Evolutionary conservation across 331 rosid species (phyloP), one percentile per base, ranked within the genome.

Genomic region (Ulmus americana): DNA sequence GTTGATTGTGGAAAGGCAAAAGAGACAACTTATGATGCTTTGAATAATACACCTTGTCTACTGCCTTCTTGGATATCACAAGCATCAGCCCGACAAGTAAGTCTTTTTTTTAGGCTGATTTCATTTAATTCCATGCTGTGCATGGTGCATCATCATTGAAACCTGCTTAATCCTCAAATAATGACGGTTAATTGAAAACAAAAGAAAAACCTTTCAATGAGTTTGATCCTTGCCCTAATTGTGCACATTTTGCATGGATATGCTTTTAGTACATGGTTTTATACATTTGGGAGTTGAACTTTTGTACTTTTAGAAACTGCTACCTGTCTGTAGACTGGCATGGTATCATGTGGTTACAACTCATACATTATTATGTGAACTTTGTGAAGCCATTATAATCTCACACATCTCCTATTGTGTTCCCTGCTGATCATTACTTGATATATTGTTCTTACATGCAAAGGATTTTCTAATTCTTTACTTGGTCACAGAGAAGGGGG

Each of bases 1-100:
- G 81, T 91, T 73, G 97, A 91, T 75, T 88, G 97, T 51, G 97
- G 97, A 75, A 91, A 91, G 74, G 97, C 97, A 12, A 91, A 91
- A 83, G 97, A 91, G 85, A 88, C 97, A 69, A 81, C 95, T 10
- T 88, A 91, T 78, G 97, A 91, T 78, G 97, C 97, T 63, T 83
- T 91, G 83, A 91, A 91, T 75, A 91, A 91, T 72, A 91, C 97
- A 3, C 96, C 97, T 59, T 91, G 97, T 75, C 83, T 91, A 50
- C 77, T 91, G 70, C 97, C 97, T 73, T 86, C 97, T 52, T 91
- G 97, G 97, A 82, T 91, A 68, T 91, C 97, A 9, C 90, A 88
- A 78, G 97, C 97, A 67, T 91, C 97, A 78, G 95, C 96, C 28
- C 86, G 88, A 55, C 96, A 90, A 83, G 97, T 90, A 74, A 77